These are phyloP conservation scores for Raphanus sativus DNA, from an alignment of 345 rosid genomes.

Conservation along the genomic window DNA sequence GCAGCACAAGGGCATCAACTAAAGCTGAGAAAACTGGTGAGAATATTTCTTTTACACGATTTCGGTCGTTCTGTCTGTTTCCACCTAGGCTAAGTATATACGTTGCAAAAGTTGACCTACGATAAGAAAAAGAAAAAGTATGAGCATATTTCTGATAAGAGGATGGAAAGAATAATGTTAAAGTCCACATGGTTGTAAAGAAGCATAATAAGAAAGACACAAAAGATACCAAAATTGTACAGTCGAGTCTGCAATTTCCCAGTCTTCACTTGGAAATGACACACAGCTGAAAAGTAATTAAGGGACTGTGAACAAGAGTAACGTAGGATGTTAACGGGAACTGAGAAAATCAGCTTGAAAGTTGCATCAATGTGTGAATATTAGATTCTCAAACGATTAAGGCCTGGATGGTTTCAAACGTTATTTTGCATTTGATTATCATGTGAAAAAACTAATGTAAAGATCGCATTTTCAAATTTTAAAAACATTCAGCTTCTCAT, in stretches of 20 bases:
- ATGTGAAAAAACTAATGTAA: no score
- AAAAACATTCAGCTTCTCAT: background rate
- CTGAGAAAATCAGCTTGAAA: conserved; percentile 11
- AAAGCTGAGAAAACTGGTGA: conserved; percentile 72
- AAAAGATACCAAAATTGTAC: conserved; percentile 82
- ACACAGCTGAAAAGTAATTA: conserved; percentile 61
- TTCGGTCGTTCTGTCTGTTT: conserved; percentile 44
- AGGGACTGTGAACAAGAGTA: conserved; percentile 28
- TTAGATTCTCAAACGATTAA: background rate
- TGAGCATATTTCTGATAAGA: background rate
- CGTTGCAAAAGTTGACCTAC: conserved; percentile 82
- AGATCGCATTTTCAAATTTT: no score
- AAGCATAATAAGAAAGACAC: conserved; percentile 4
- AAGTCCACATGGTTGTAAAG: background rate
- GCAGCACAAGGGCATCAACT: conserved; percentile 72
- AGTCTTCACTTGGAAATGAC: conserved; percentile 88
- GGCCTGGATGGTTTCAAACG: background rate
- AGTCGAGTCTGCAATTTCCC: conserved; percentile 95
- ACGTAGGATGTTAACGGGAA: background rate
- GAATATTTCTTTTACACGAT: conserved; percentile 59
- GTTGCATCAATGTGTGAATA: background rate
- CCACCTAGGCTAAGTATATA: conserved; percentile 61
- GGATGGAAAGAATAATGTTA: background rate
- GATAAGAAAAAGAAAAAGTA: conserved; percentile 2
- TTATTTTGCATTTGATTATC: no score